These are phyloP conservation scores for Claviceps maximensis DNA, from an alignment of 2,329 filamentous ascomycete species.

Conservation along the genomic window DNA sequence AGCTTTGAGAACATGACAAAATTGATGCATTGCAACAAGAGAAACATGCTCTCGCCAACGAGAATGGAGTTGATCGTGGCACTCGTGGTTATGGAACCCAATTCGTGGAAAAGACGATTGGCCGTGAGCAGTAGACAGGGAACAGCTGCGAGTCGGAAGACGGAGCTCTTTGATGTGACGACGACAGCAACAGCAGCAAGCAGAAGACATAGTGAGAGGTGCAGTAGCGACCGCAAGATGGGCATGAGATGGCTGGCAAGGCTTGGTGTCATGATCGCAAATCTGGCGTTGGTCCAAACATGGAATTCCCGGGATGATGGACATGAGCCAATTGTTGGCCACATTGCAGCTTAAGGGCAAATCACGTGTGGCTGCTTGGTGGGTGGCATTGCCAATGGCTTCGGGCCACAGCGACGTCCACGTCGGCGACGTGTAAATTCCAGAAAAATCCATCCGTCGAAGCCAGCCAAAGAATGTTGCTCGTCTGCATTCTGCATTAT, in stretches of 20 bases:
- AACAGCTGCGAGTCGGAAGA: background rate
- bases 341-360: background rate
- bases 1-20: background rate
- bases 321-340: no score
- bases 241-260: background rate
- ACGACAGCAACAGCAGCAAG: background rate
- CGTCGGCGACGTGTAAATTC: no score
- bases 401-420: no score
- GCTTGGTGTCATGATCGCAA: background rate
- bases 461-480: no score
- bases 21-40: background rate
- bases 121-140: background rate
- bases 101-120: background rate
- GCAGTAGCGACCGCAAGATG: background rate
- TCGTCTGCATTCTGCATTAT: no score
- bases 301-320: no score
- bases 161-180: background rate
- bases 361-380: background rate
- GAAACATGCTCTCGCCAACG: background rate
- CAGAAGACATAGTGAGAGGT: background rate
- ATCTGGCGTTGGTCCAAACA: background rate
- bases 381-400: no score
- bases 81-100: background rate
- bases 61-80: background rate
- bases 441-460: no score